Evolutionary conservation across 2,329 filamentous ascomycete genomes (phyloP), one percentile per base, ranked within the genome.

Genomic region (Lomentospora prolificans): DNA sequence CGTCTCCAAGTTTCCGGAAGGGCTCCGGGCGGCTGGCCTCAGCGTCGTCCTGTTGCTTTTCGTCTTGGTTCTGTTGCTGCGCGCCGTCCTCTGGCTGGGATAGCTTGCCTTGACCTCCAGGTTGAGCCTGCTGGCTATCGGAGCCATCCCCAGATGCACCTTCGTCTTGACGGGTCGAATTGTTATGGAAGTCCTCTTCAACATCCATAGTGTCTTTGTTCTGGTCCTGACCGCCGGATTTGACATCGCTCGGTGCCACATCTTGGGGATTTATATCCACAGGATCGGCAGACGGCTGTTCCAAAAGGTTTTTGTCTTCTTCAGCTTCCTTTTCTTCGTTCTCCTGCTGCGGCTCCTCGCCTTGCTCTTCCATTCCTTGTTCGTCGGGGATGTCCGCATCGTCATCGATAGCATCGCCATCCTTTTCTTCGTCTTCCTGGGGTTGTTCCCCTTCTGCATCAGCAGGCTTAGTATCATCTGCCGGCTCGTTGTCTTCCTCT

Each of bases 1-100:
- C 87, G 72, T 99, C 90, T 22, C 94, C 94, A 28, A 99, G 81
- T 65, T 96, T 95, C 72, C 94, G 94, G 77, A 96, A 96, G 1
- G 90, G 88, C 61, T 70, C 71, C 55, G 72, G 69, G 9, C 70
- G 67, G 31, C 69, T 66, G 4, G 70, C 70, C 57, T 77, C 69
- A 6, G 70, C 67, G 27, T 69, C 66, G 6, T 70, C 70, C 55
- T 77, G 72, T 46, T 73, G 67, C 9, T 74, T 70, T 55, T 74
- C 71, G 55, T 80, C 74, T 39, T 70, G 66, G 27, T 72, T 66
- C 50, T 70, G 63, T 4, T 76, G 71, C 3, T 73, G 69, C 39
- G 68, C 64, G 28, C 70, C 65, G 22, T 80, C 74, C 55, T 77
- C 74, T 9, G 72, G 69, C 39, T 72, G 70, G 2, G 79, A 77